Evolutionary conservation across 768 basidiomycete genomes (phyloP).

Genomic region (Lyophyllum shimeji): DNA sequence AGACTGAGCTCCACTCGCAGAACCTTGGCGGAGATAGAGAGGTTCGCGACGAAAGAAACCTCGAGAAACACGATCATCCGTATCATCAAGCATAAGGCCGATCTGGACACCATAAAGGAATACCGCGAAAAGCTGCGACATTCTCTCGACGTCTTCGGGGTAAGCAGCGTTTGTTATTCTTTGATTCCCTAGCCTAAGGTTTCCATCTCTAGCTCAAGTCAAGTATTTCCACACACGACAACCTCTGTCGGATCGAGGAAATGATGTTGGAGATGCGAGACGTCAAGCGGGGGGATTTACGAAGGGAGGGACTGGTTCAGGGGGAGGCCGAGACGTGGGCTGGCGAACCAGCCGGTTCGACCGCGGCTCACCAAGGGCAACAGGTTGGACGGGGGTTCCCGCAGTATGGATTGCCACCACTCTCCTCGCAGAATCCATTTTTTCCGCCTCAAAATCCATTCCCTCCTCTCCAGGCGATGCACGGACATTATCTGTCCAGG

Average conservation of each 20-base stretch:
- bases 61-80: neutral
- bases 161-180: neutral
- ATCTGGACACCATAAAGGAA: constrained; percentile 5
- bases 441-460: neutral
- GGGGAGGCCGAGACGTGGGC: neutral
- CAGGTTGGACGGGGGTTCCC: neutral
- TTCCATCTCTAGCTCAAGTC: neutral
- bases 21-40: neutral
- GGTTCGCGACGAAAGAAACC: neutral
- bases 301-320: neutral
- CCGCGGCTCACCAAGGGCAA: neutral
- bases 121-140: constrained; percentile 8
- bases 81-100: constrained; percentile 5
- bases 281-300: neutral
- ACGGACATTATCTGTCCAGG: neutral
- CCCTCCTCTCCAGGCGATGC: neutral
- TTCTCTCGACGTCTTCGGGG: constrained; percentile 6
- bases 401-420: neutral
- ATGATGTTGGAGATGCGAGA: neutral
- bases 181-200: neutral
- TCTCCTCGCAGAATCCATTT: neutral
- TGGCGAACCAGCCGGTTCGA: neutral
- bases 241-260: neutral
- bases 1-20: neutral
- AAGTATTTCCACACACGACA: constrained; percentile 4